Conservation (phyloP, 768 basidiomycete genomes). For the Cubamyces lactineus region DNA sequence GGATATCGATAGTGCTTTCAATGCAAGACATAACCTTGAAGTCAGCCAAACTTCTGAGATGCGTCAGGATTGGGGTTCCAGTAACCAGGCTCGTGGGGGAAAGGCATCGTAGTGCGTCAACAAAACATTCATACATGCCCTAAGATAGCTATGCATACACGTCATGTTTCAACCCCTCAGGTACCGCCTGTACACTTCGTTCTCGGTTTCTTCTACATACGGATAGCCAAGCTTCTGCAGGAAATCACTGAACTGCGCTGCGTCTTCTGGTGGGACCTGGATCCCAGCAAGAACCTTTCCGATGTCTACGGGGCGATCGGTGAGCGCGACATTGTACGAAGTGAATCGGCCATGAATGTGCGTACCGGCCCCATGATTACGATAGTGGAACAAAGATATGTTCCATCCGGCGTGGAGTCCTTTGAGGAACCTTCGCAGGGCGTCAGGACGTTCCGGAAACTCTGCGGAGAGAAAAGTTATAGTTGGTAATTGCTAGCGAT, state of each 20-base stretch:
- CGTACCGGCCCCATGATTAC: constrained; percentile 95
- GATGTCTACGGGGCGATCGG: constrained; percentile 57
- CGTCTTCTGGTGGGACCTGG: constrained; percentile 79
- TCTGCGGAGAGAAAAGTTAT: constrained; percentile 50
- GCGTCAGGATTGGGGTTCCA: too few relatives aligned
- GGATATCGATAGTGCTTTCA: too few relatives aligned
- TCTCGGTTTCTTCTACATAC: constrained; percentile 93
- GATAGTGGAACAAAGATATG: constrained; percentile 95
- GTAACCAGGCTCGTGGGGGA: too few relatives aligned
- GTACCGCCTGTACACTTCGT: constrained; percentile 80
- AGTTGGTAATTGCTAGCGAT: background rate
- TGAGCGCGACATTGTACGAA: constrained; percentile 3
- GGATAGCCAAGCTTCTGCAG: constrained; percentile 80
- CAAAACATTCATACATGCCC: too few relatives aligned
- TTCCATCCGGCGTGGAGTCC: constrained; percentile 88
- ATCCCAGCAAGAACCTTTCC: constrained; percentile 93
- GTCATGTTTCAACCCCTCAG: constrained; percentile 45
- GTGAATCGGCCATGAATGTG: background rate
- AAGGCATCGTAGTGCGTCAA: too few relatives aligned
- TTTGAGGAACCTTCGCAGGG: constrained; percentile 86
- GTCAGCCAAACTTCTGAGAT: background rate
- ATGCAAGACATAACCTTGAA: background rate
- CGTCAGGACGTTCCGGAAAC: constrained; percentile 94
- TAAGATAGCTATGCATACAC: background rate
- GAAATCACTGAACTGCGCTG: constrained; percentile 71